Percentiles rank a stretch among this genome's conserved stretches.
Evolutionary conservation across 192 early-diverging fungal genomes (phyloP).

Genomic region (Coemansia sp.): DNA sequence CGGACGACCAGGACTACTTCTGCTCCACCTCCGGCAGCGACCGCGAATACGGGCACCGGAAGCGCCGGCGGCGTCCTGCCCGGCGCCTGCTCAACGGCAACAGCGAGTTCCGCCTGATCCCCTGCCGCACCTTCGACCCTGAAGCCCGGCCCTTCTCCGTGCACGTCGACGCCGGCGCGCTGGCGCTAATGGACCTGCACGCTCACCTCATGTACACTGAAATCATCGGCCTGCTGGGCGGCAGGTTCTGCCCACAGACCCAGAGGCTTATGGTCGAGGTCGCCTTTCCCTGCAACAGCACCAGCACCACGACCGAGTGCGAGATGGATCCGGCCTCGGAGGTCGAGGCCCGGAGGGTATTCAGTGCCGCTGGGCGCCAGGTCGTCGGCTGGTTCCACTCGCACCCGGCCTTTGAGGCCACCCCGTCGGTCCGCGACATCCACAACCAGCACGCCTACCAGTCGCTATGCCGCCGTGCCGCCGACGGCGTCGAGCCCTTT

Average conservation of each 20-base stretch:
- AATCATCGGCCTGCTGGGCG: constrained; percentile 91
- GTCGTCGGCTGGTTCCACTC: constrained; percentile 97
- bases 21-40: constrained; percentile 14
- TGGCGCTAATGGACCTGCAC: constrained; percentile 92
- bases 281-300: constrained; percentile 78
- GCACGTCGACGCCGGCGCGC: constrained; percentile 26
- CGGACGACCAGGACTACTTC: constrained; percentile 28
- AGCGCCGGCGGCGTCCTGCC: constrained; percentile 2
- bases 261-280: constrained; percentile 59
- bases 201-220: constrained; percentile 88
- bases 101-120: constrained; percentile 45
- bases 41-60: constrained; percentile 5
- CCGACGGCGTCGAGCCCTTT: constrained; percentile 78
- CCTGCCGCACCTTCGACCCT: constrained; percentile 18
- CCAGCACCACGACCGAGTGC: constrained; percentile 83
- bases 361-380: constrained; percentile 57
- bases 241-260: constrained; percentile 58
- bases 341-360: constrained; percentile 74
- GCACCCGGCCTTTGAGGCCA: constrained; percentile 89
- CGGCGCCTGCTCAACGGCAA: constrained; percentile 3
- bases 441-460: constrained; percentile 89
- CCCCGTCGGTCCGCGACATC: constrained; percentile 85
- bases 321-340: constrained; percentile 93
- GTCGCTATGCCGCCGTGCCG: constrained; percentile 64
- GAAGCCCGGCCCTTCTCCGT: constrained; percentile 18